A percentile compares a stretch with the other conserved stretches of the same genome.
phyloP scores from a whole-genome alignment of 1,284 basidiomycete species.

The Trichosporon sp. region DNA sequence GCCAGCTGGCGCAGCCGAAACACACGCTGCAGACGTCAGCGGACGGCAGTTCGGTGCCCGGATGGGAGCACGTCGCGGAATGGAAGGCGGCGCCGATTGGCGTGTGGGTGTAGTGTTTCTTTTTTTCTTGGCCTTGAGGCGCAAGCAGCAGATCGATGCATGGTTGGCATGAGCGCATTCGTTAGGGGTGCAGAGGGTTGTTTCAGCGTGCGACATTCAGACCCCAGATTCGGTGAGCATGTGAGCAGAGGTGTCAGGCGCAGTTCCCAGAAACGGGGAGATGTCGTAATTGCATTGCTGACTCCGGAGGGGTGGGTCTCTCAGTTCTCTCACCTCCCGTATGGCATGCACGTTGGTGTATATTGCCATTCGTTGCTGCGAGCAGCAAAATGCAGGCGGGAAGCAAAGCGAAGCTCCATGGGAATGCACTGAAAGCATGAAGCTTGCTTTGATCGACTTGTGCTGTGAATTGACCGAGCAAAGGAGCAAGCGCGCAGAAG shows the following conservation, averaged over 20 bases:
- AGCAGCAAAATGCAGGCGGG: too few relatives aligned
- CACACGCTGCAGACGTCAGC: not conserved
- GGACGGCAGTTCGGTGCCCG: conserved; percentile 13
- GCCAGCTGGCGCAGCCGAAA: not conserved
- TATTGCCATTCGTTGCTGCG: too few relatives aligned
- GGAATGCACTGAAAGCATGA: not conserved
- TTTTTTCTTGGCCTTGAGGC: too few relatives aligned
- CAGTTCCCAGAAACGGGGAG: not conserved
- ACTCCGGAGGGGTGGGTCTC: not conserved
- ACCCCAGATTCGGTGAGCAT: not conserved
- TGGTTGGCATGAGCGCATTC: conserved; percentile 5
- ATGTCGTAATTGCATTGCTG: conserved; percentile 3
- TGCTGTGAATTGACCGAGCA: conserved; percentile 7
- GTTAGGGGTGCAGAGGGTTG: too few relatives aligned
- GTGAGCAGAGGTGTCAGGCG: too few relatives aligned
- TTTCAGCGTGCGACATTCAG: not conserved
- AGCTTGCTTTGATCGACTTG: not conserved
- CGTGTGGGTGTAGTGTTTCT: conserved; percentile 26
- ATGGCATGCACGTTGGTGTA: not conserved
- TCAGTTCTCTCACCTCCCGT: not conserved
- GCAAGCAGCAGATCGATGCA: not conserved
- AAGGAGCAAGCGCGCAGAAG: too few relatives aligned
- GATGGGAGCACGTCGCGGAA: conserved; percentile 24
- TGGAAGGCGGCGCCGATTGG: conserved; percentile 33
- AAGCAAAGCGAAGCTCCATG: not conserved